Base-by-base conservation (phyloP, 768 basidiomycete species). In the Leccinum rimulosum region DNA sequence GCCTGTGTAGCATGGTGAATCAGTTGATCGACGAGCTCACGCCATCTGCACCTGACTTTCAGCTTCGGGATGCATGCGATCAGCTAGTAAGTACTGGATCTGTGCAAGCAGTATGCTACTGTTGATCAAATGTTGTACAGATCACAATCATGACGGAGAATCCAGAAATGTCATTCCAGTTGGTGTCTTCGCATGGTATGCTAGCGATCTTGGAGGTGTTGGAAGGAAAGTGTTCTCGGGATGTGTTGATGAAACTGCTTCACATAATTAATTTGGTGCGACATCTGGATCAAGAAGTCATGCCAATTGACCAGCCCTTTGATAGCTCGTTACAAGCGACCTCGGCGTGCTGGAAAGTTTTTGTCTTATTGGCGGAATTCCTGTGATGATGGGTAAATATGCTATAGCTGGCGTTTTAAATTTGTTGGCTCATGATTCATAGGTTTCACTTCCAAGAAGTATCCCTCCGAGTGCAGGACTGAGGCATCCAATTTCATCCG, bases 401-500 rank as follows among this genome's bases (percentile, higher is more conserved):
- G 38, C 9, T 56, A 4, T 5, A 5, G 11, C 5, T 15, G 4
- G 5, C 10, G 12, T n/a, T 56, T 63, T 52, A 35, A 57, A 40
- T 30, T 30, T 14, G 35, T 27, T 15, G 6, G 30, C 54, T 66
- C 11, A 63, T 48, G 31, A 54, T 57, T 10, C 51, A 27, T 62
- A 92, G 92, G 88, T 49, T 98, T 95, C 70, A 95, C 96, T 0
- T 93, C 93, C 11, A 98, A 96, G 78, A 93, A 90, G 66, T 93
- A 92, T 68, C 88, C 95, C 1, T 86, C 91, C 12, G 95, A 97
- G 70, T 97, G 95, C 66, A 86, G 97, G 36, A 74, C 91, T n/a
- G 92, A 98, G 69, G 96, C 95, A 0, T 98, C 97, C 2, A 87
- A 92, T 66, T 98, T 98, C 73, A 92, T 99, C 54, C 87, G 92